Conservation (phyloP, 805 yeast genomes). For the Nakazawaea wyomingensis region DNA sequence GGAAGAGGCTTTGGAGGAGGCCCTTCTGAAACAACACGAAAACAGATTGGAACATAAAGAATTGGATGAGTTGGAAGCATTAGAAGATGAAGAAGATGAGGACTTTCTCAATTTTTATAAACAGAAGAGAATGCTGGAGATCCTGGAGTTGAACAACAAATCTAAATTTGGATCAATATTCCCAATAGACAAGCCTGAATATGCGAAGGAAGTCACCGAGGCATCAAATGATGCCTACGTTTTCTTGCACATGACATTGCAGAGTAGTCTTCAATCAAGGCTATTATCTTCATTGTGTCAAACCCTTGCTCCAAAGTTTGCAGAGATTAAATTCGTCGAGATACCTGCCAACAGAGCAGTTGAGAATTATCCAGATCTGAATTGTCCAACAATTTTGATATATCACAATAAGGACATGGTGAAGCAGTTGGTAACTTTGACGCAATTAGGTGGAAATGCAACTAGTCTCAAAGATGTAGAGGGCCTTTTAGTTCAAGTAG, state of each 20-base stretch:
- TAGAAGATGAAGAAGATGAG: constrained; percentile 92
- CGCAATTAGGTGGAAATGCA: constrained; percentile 79
- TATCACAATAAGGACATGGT: constrained; percentile 75
- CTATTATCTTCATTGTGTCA: constrained; percentile 55
- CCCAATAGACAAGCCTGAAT: constrained; percentile 84
- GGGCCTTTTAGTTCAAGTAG: constrained; percentile 57
- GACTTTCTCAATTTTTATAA: constrained; percentile 79
- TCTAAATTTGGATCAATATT: constrained; percentile 69
- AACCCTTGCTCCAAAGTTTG: constrained; percentile 58
- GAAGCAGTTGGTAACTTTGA: constrained; percentile 75
- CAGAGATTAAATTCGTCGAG: constrained; percentile 86
- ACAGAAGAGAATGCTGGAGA: constrained; percentile 69
- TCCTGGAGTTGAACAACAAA: constrained; percentile 50
- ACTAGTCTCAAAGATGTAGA: constrained; percentile 70
- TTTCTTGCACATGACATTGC: constrained; percentile 69
- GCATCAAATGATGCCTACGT: constrained; percentile 68
- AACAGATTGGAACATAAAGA: constrained; percentile 74
- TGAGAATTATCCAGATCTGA: constrained; percentile 84
- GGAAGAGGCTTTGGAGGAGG: constrained; percentile 85
- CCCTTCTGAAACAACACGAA: constrained; percentile 71
- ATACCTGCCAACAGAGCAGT: constrained; percentile 89
- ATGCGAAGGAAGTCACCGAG: constrained; percentile 76
- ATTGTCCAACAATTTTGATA: constrained; percentile 86
- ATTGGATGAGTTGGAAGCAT: constrained; percentile 75
- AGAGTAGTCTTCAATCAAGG: constrained; percentile 68